Evolutionary conservation across 2,329 filamentous ascomycete genomes (phyloP), one percentile per base, ranked within the genome.

Genomic region (Aspergillus aculeatinus): DNA sequence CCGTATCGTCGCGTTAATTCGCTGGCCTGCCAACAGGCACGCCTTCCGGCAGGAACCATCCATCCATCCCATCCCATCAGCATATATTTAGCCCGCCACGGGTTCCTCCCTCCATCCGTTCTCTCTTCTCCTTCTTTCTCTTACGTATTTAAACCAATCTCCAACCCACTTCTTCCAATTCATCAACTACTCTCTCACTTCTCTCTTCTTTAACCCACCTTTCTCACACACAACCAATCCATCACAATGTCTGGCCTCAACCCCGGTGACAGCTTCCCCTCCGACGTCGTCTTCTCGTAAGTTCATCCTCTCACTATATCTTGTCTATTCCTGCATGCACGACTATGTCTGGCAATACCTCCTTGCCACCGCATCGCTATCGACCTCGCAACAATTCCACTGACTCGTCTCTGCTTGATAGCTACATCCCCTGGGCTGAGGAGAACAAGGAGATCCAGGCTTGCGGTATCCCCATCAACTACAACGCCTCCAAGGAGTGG

Each of bases 201-300:
- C 47, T 50, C 49, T 59, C 35, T 49, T 55, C 29, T 52, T 27
- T 50, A 59, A 49, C 48, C 16, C 50, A 56, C 50, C 55, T 51
- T 58, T 51, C 60, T 19, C 55, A 51, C 47, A 55, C 50, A 60
- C 51, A 55, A 57, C 35, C 51, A 63, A 59, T 57, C 42, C 48
- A 33, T 61, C 70, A 79, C 67, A 72, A 87, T 87, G 85, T 76
- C 88, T 80, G 84, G 83, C 76, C 85, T 95, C 78, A 88, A 93
- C 77, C 84, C 85, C 75, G 93, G 93, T 74, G 91, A 96, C 77
- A 81, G 82, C 75, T 94, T 98, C 84, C 93, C 93, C 68, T 81
- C 87, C 68, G 89, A 85, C 69, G 88, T 96, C 63, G 82, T 83
- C 77, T 97, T 97, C 83, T 82, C 83, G 86, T 89, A 79, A 71